Conservation (phyloP, 1,139 yeast species). For the Torulaspora pretoriensis region DNA sequence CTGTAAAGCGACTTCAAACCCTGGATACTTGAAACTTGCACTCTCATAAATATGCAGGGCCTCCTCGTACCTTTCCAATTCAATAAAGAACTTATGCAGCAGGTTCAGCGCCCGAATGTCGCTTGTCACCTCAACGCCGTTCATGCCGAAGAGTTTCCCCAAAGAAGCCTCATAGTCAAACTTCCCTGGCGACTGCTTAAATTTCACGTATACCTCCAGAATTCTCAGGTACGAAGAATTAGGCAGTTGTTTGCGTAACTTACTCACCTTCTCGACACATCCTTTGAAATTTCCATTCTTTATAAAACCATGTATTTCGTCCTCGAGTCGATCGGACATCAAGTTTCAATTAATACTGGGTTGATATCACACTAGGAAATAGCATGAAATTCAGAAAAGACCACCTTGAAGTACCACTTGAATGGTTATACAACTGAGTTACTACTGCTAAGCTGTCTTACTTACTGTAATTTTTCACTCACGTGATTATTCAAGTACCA, state of each 20-base stretch:
- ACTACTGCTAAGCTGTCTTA: neutral
- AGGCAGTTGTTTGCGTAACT: constrained; percentile 26
- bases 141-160: constrained; percentile 20
- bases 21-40: constrained; percentile 30
- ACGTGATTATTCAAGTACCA: constrained; percentile 1
- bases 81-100: constrained; percentile 28
- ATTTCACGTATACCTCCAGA: constrained; percentile 30
- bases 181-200: constrained; percentile 29
- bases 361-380: no score
- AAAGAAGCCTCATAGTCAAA: constrained; percentile 22
- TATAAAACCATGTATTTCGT: constrained; percentile 27
- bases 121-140: constrained; percentile 21
- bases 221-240: constrained; percentile 25
- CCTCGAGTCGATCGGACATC: constrained; percentile 20
- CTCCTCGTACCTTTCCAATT: constrained; percentile 25
- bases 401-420: no score
- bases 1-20: constrained; percentile 25
- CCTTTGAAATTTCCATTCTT: constrained; percentile 28
- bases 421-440: neutral
- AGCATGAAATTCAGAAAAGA: no score
- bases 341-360: neutral
- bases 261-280: constrained; percentile 24
- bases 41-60: constrained; percentile 28
- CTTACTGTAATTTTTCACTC: constrained; percentile 5
- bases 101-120: constrained; percentile 29